Conservation (phyloP, 306 rosid genomes). For the Malus domestica region DNA sequence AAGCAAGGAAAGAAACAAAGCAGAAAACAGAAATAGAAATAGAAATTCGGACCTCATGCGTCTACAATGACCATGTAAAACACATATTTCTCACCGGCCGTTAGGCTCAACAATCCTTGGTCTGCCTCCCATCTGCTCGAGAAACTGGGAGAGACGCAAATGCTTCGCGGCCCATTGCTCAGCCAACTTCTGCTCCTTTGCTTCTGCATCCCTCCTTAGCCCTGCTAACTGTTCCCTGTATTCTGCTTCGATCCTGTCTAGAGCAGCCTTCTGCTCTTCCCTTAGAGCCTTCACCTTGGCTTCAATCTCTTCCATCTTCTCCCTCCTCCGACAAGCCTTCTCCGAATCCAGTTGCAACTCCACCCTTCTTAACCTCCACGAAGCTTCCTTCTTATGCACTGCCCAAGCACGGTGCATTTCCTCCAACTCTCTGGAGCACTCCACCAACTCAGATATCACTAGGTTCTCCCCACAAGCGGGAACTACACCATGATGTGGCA, state of each 20-base stretch:
- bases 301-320: constrained; percentile 78
- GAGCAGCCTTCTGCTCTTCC: constrained; percentile 63
- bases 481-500: constrained; percentile 47
- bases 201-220: constrained; percentile 78
- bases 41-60: neutral
- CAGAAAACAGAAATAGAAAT: constrained; percentile 1
- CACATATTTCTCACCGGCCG: constrained; percentile 42
- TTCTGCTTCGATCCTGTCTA: constrained; percentile 83
- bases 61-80: neutral
- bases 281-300: constrained; percentile 74
- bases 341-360: constrained; percentile 90
- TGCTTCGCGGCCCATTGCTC: constrained; percentile 94
- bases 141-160: constrained; percentile 58
- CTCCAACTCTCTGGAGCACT: constrained; percentile 83
- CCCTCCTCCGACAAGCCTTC: constrained; percentile 66
- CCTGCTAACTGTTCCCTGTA: constrained; percentile 76
- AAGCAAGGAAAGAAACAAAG: constrained; percentile 3
- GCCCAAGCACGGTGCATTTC: constrained; percentile 82
- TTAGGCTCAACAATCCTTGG: constrained; percentile 53
- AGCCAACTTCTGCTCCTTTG: constrained; percentile 86
- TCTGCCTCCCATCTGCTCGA: constrained; percentile 74
- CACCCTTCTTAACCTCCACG: constrained; percentile 81
- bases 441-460: constrained; percentile 58
- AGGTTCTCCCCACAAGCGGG: constrained; percentile 48
- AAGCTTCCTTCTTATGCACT: constrained; percentile 75